These are phyloP conservation scores for Paracorniculantispora psalliotae DNA, from an alignment of 2,329 filamentous ascomycete genomes.

Conservation along the genomic window DNA sequence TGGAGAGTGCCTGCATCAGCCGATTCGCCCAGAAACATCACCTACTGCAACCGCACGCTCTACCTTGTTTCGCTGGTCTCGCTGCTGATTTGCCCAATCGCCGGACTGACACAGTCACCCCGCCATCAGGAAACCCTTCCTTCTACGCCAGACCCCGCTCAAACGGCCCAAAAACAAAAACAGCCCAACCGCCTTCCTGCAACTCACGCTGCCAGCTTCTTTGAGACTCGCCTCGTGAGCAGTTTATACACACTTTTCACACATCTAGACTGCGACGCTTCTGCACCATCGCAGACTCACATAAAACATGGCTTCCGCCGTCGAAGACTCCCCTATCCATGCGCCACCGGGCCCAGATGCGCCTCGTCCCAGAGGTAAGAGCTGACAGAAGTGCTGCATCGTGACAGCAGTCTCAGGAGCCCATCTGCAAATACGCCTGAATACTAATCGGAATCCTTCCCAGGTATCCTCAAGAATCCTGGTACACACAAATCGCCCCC, in stretches of 20 bases:
- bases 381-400: neutral
- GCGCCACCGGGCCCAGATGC: conserved; percentile 36
- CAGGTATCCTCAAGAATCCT: conserved; percentile 93
- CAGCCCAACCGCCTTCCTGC: conserved; percentile 5
- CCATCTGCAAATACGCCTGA: neutral
- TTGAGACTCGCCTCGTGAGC: conserved; percentile 6
- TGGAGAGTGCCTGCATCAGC: conserved; percentile 4
- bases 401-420: no score
- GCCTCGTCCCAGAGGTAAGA: conserved; percentile 43
- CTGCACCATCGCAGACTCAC: conserved; percentile 2
- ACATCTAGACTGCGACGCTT: neutral
- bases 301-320: conserved; percentile 37
- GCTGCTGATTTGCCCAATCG: neutral
- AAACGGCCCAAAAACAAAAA: conserved; percentile 5
- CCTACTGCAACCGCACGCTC: neutral
- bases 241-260: neutral
- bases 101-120: conserved; percentile 6
- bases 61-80: neutral
- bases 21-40: neutral
- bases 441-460: neutral
- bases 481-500: conserved; percentile 54
- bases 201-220: conserved; percentile 1
- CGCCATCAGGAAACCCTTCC: neutral
- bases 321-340: conserved; percentile 35
- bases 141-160: conserved; percentile 7